Evolutionary conservation across 345 rosid genomes (phyloP), one percentile per base, ranked within the genome.

Genomic region (Corchorus olitorius): DNA sequence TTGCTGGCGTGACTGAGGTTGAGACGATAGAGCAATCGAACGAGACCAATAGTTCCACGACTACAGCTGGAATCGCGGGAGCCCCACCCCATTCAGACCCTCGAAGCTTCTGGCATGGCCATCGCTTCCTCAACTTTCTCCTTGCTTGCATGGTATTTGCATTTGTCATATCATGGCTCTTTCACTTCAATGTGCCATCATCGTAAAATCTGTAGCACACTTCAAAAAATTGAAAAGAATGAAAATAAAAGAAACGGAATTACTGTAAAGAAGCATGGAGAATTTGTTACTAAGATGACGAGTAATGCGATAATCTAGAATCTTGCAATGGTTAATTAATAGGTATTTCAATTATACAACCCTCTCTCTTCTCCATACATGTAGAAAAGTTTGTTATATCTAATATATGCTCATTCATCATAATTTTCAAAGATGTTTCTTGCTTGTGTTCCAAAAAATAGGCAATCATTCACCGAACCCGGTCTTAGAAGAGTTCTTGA

Each of bases 91-190:
- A 72, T 62, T 65, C 90, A 27, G 98, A 92, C 67, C 77, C 88
- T 41, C 90, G 70, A 83, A 86, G 87, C 87, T 86, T 92, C 80
- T 93, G 94, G 97, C 89, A 84, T n/a, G 91, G 94, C 73, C 96
- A 95, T 73, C 93, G 93, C 27, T 82, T 90, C 82, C 88, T 92
- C 33, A 92, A 92, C 49, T 88, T 88, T 79, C 85, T 92, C 59
- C 91, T 92, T 6, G 92, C 92, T 46, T 92, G 94, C 80, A 85
- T 92, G 90, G 90, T 92, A 61, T 84, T 92, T 67, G 92, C 97
- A 14, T 92, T 92, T 52, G 86, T 90, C 71, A 85, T 92, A 66
- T 90, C 97, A 17, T 92, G 97, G 94, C 91, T 92, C 72, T 90
- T 92, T 75, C 94, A 88, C 89, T 90, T 92, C 74, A 85, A 86